These are phyloP conservation scores for Colletotrichum sojae DNA, from an alignment of 2,329 filamentous ascomycete species.

Conservation along the genomic window DNA sequence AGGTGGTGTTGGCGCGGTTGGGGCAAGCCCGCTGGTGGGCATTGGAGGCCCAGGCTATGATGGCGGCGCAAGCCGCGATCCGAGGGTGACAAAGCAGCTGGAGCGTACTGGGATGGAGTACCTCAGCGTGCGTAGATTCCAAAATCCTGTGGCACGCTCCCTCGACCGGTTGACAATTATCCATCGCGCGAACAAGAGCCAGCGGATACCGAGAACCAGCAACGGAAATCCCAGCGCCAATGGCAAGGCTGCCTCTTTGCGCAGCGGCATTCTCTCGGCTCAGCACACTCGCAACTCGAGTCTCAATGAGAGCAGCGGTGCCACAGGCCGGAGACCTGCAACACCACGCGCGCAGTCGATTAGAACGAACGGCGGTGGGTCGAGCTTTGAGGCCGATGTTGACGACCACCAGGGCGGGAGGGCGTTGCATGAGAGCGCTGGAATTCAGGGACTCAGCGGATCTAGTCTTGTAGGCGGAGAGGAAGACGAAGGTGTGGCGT, in stretches of 20 bases:
- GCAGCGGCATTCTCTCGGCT: conserved; percentile 43
- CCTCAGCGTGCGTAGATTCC: conserved; percentile 79
- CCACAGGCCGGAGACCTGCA: conserved; percentile 45
- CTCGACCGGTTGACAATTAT: conserved; percentile 58
- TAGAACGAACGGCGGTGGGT: conserved; percentile 55
- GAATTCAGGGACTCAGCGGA: conserved; percentile 59
- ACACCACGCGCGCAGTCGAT: conserved; percentile 54
- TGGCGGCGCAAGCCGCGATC: conserved; percentile 66
- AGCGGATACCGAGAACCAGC: conserved; percentile 62
- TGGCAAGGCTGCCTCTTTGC: conserved; percentile 50
- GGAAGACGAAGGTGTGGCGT: conserved; percentile 65
- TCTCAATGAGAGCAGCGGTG: conserved; percentile 43
- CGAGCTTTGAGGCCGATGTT: conserved; percentile 61
- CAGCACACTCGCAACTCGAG: conserved; percentile 56
- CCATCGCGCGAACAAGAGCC: conserved; percentile 62
- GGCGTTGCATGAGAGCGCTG: conserved; percentile 47
- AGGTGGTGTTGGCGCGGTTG: conserved; percentile 55
- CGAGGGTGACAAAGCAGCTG: conserved; percentile 74
- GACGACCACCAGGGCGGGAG: conserved; percentile 54
- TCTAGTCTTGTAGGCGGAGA: conserved; percentile 64
- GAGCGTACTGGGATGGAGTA: conserved; percentile 82
- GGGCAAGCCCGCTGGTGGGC: conserved; percentile 64
- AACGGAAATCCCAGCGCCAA: conserved; percentile 55
- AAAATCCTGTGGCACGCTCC: conserved; percentile 78
- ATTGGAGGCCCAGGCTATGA: conserved; percentile 70